Evolutionary conservation across 2,329 filamentous ascomycete genomes (phyloP), one percentile per base, ranked within the genome.

Genomic region (Fusarium subglutinans): DNA sequence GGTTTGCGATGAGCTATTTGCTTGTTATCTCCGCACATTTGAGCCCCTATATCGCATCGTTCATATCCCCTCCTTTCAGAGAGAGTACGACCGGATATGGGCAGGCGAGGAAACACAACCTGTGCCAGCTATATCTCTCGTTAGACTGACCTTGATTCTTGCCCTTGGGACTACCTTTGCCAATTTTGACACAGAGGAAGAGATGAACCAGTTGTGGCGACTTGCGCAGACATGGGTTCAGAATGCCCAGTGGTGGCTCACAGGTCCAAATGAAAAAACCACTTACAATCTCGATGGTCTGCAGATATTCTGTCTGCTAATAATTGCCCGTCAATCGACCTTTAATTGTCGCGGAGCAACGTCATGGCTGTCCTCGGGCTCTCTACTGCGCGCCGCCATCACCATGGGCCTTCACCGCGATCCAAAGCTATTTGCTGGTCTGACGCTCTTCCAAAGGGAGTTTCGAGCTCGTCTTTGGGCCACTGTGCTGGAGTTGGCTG

Each of bases 161-260:
- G 70, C 76, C 35, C 60, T 78, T 17, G 77, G 77, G 15, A 78
- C 76, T 5, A 78, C 75, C 2, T 78, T 78, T 33, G 73, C 69
- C 13, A 63, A 26, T 8, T 63, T 69, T 15, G 40, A 48, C 6
- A 66, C 62, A 22, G 75, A 78, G n/a, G 33, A 28, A 17, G 66
- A 78, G 28, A 48, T 62, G 35, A 68, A 55, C 13, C 56, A 73
- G 13, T 37, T 74, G 20, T 67, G 59, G 44, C 66, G 56, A 11
- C 74, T 77, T 43, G 64, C 77, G 5, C 77, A 78, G 45, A 74
- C 58, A 4, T 78, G 77, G 77, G 70, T 78, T 14, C 77, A 78
- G 53, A 78, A 78, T 38, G 75, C 75, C 8, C 76, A 78, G 53
- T 78, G 76, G 75, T 78, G 76, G 76, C 65, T 78, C 8, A 78